Evolutionary conservation across 805 yeast genomes (phyloP).

Genomic region (Ogataea sp.): DNA sequence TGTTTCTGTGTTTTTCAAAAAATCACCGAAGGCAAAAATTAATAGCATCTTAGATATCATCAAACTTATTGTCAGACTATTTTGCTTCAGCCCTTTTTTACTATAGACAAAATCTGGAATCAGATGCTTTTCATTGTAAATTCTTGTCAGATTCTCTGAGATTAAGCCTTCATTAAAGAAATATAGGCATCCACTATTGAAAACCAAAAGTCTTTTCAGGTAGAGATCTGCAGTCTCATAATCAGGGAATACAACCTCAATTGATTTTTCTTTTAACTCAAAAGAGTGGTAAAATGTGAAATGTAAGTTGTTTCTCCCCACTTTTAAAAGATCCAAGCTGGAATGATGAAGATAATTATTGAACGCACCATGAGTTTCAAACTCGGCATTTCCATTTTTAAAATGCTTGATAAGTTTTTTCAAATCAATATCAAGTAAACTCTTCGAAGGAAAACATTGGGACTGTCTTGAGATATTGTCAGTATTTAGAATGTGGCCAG

Average conservation of each 20-base stretch:
- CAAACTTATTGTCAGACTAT: slow-evolving; percentile 41
- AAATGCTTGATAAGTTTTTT: slow-evolving; percentile 29
- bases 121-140: slow-evolving; percentile 33
- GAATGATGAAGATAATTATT: background rate
- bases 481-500: slow-evolving; percentile 54
- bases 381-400: slow-evolving; percentile 1
- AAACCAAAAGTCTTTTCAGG: slow-evolving; percentile 58
- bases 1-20: slow-evolving; percentile 59
- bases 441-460: slow-evolving; percentile 67
- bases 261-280: slow-evolving; percentile 9
- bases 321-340: background rate
- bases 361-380: background rate
- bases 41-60: slow-evolving; percentile 62
- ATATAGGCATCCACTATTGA: slow-evolving; percentile 67
- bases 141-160: slow-evolving; percentile 45
- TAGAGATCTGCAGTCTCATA: slow-evolving; percentile 57
- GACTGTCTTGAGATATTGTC: slow-evolving; percentile 59
- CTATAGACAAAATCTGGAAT: slow-evolving; percentile 4
- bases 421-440: slow-evolving; percentile 63
- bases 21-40: slow-evolving; percentile 65
- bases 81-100: slow-evolving; percentile 15
- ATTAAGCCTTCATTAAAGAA: slow-evolving; percentile 68
- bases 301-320: background rate
- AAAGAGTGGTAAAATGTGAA: background rate
- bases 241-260: slow-evolving; percentile 55